Base-by-base conservation (phyloP, 768 basidiomycete species). In the Leucocoprinus leucothites region DNA sequence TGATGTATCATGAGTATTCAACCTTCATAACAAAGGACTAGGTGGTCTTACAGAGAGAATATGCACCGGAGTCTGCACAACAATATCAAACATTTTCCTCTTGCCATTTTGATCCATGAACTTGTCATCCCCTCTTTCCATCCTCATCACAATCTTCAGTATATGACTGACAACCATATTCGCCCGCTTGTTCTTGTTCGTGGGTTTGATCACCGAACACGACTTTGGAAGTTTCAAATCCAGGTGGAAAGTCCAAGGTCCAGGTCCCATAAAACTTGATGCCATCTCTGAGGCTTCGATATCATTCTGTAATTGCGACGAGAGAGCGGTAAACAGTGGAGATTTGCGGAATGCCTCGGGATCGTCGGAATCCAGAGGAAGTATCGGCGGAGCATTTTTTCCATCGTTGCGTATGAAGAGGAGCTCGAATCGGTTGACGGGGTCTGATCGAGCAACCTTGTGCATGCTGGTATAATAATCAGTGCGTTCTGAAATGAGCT, bases 231-330 rank as follows among this genome's bases (percentile, higher is more conserved):
- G 74, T 42, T 78, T 77, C 42, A 98, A 65, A 26, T 82, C 74
- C 51, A 82, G 79, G 54, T 85, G 82, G 57, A 98, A 80, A 8
- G 78, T 76, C 95, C 95, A 98, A 11, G 96, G 95, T 0, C 96
- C 95, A 2, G 83, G 82, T 25, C 87, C 88, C 84, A 86, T 86
- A 57, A 82, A 70, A 42, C 64, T 75, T 19, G 86, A 82, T 25
- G 79, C 82, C 47, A 79, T 66, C 50, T 87, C 84, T 0, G 80
- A 81, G 25, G 79, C 63, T 60, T 84, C 79, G 43, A 78, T 74
- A 22, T 78, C 77, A 2, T 78, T 73, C 3, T 69, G 66, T 19
- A 82, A 64, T 16, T 46, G 31, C 26, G 52, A 36, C 3, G 44
- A 44, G 19, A 88, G 64, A 7, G 71, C 68, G 2, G 13, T 14